Percentiles rank a stretch among this genome's conserved stretches.
Evolutionary conservation across 23 red algal species (phyloP).

Genomic region (Gracilariopsis chorda): DNA sequence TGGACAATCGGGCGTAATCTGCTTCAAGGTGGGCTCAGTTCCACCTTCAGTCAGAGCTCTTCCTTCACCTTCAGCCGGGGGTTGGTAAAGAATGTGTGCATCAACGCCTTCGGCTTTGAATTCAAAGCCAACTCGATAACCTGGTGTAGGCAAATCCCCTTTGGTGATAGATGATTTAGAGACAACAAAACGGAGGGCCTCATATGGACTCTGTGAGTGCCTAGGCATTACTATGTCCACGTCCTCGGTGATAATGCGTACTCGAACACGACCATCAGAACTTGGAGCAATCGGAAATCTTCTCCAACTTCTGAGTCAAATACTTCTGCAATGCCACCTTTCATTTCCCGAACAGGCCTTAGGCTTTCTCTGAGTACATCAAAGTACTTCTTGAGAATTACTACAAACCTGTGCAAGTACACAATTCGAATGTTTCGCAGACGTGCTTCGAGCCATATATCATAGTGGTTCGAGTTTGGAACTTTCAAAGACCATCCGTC

Average conservation of each 20-base stretch:
- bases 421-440: slow-evolving; percentile 72
- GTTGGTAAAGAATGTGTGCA: slow-evolving; percentile 59
- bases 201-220: slow-evolving; percentile 74
- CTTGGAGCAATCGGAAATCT: slow-evolving; percentile 46
- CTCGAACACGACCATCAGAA: slow-evolving; percentile 34
- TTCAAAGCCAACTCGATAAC: slow-evolving; percentile 60
- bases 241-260: slow-evolving; percentile 54
- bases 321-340: slow-evolving; percentile 66
- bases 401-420: slow-evolving; percentile 69
- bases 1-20: slow-evolving; percentile 44
- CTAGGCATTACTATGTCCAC: slow-evolving; percentile 75
- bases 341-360: slow-evolving; percentile 67
- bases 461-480: slow-evolving; percentile 25
- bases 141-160: slow-evolving; percentile 35
- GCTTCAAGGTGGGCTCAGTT: slow-evolving; percentile 42
- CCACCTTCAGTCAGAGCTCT: slow-evolving; percentile 36
- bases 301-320: slow-evolving; percentile 62
- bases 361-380: slow-evolving; percentile 60
- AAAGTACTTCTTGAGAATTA: slow-evolving; percentile 76
- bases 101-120: slow-evolving; percentile 49
- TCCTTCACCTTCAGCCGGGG: slow-evolving; percentile 51
- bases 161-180: slow-evolving; percentile 57
- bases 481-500: slow-evolving; percentile 62
- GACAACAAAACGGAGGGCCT: slow-evolving; percentile 65
- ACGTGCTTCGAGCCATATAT: slow-evolving; percentile 58